Evolutionary conservation across 306 rosid species (phyloP), one percentile per base, ranked within the genome.

Genomic region (Rubus idaeus): DNA sequence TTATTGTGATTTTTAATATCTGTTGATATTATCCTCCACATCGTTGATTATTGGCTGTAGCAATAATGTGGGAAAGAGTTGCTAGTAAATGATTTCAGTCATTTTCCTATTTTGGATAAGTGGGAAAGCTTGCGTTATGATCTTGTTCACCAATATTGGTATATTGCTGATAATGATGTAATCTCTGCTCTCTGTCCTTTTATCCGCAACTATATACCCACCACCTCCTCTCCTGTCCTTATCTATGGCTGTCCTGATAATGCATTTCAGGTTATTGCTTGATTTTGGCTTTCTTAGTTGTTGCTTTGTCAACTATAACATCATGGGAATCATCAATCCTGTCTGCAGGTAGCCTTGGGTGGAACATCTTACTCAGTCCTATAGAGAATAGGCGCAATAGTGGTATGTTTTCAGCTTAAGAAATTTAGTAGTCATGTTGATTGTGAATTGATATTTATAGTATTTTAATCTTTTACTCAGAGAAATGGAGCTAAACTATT

Each of bases 241-340:
- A 87, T 95, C 90, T 91, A 89, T 82, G 89, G 89, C 77, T 95
- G 99, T 79, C 99, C 99, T 0, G 99, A 91, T 68, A 95, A 95
- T 76, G 97, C 99, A 67, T 95, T 95, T 55, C 99, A 95, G 96
- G 99, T 92, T 21, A 62, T 23, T 69, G 20, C 40, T 76, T 62
- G 47, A 40, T 58, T 41, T 20, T 57, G 23, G 8, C 11, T 2
- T 35, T 41, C 56, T 35, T 41, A 8, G 44, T n/a, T n/a, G 20
- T 30, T 35, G 9, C 23, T 39, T 17, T 46, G 12, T 57, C 42
- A 64, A 35, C 10, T 64, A 37, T 17, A 8, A 45, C 26, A n/a
- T 11, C 37, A 61, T 26, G 35, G 7, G 5, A 46, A 40, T 17
- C 58, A 17, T 45, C 4, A 9, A 21, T 51, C n/a, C 53, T 68